Conservation (phyloP, 2,329 filamentous ascomycete species). For the Clonostachys sp. region DNA sequence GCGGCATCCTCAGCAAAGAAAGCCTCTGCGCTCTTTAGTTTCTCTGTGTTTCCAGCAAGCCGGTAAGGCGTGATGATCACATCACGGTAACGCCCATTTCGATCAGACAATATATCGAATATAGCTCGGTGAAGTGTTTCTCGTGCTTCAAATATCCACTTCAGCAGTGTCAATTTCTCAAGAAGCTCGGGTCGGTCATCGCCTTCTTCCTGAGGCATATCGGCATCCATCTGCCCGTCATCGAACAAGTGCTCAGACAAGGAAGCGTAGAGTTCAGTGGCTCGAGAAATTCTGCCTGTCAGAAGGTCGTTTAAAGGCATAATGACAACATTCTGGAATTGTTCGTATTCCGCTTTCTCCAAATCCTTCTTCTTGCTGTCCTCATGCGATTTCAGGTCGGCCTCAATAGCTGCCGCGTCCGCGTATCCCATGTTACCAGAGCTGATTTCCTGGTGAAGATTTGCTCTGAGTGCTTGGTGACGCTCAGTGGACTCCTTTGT, state of each 20-base stretch:
- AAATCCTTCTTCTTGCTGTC: slow-evolving; percentile 65
- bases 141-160: slow-evolving; percentile 96
- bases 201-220: slow-evolving; percentile 88
- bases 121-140: slow-evolving; percentile 81
- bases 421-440: slow-evolving; percentile 76
- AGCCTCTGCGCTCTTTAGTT: slow-evolving; percentile 69
- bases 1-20: slow-evolving; percentile 81
- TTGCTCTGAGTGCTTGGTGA: slow-evolving; percentile 62
- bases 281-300: slow-evolving; percentile 67
- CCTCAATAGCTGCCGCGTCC: slow-evolving; percentile 77
- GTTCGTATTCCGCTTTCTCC: slow-evolving; percentile 76
- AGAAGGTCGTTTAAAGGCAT: slow-evolving; percentile 78
- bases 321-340: slow-evolving; percentile 79
- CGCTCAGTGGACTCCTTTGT: slow-evolving; percentile 42
- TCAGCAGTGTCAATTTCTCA: slow-evolving; percentile 89
- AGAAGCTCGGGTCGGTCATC: slow-evolving; percentile 91
- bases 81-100: slow-evolving; percentile 80
- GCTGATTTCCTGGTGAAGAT: slow-evolving; percentile 75
- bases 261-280: slow-evolving; percentile 73
- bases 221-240: slow-evolving; percentile 59
- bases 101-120: slow-evolving; percentile 78
- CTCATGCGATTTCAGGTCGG: slow-evolving; percentile 68
- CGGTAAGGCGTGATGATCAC: slow-evolving; percentile 80
- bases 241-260: slow-evolving; percentile 69
- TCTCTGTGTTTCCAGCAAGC: slow-evolving; percentile 70